Conservation (phyloP, 2,329 filamentous ascomycete species). For the Fusarium sp. region DNA sequence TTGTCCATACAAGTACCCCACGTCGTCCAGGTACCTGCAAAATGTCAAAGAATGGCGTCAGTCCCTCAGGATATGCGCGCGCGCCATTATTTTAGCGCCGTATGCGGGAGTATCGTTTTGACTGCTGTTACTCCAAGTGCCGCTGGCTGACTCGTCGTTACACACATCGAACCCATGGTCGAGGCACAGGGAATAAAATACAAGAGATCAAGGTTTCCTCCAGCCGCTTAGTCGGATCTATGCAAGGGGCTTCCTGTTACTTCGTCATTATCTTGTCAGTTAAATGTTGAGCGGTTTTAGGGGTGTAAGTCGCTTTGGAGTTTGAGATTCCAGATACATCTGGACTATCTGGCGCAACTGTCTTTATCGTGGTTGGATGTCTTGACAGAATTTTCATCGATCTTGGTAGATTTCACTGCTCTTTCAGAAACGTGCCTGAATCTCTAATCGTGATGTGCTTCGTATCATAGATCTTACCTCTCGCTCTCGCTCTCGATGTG, state of each 20-base stretch:
- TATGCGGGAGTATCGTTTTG: constrained; percentile 13
- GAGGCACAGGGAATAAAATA: constrained; percentile 12
- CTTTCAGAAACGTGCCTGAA: neutral
- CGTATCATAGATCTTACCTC: neutral
- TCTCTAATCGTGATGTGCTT: neutral
- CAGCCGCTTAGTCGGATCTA: neutral
- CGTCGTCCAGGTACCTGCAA: constrained; percentile 17
- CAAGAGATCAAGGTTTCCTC: constrained; percentile 21
- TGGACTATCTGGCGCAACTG: neutral
- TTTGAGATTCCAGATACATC: too few species aligned
- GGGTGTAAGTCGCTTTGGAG: neutral
- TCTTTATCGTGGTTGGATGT: neutral
- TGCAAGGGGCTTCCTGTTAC: neutral
- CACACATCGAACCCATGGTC: neutral
- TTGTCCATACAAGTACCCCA: constrained; percentile 24
- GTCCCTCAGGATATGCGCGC: constrained; percentile 8
- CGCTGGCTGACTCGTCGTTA: constrained; percentile 13
- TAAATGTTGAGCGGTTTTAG: neutral
- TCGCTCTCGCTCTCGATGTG: neutral
- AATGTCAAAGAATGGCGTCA: constrained; percentile 30
- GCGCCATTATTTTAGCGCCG: constrained; percentile 22
- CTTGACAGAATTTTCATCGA: neutral
- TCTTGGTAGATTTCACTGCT: neutral
- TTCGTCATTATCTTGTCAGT: constrained; percentile 24
- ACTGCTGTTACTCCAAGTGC: constrained; percentile 24